Evolutionary conservation across 2,329 filamentous ascomycete species (phyloP).

Genomic region (Lachnellula arida): DNA sequence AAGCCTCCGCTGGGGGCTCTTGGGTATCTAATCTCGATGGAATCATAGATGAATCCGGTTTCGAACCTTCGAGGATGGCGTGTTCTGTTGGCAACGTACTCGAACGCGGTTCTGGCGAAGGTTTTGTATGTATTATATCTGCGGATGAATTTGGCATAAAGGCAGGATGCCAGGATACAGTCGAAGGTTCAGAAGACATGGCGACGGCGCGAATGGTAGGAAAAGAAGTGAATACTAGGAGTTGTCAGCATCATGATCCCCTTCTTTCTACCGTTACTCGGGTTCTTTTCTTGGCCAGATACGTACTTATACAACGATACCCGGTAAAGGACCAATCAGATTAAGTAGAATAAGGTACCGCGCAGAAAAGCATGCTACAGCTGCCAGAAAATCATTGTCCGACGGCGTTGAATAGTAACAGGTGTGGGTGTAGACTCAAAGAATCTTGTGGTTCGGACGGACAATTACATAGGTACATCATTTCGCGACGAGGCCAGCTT

Average conservation of each 20-base stretch:
- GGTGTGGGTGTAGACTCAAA: neutral
- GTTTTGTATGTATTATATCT: constrained; percentile 16
- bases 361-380: constrained; percentile 17
- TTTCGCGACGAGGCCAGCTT: neutral
- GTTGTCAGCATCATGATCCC: constrained; percentile 17
- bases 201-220: constrained; percentile 10
- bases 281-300: neutral
- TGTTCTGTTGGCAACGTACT: constrained; percentile 5
- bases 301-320: constrained; percentile 27
- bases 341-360: constrained; percentile 12
- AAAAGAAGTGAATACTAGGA: constrained; percentile 27
- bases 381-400: neutral
- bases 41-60: neutral
- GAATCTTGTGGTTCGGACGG: neutral
- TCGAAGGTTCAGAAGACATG: constrained; percentile 42
- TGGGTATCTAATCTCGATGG: neutral
- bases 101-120: constrained; percentile 2
- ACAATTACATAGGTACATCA: neutral
- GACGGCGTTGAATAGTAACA: neutral
- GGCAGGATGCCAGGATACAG: constrained; percentile 47
- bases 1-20: neutral
- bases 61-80: constrained; percentile 3
- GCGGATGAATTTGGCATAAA: constrained; percentile 43
- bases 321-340: constrained; percentile 24
- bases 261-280: neutral